phyloP scores from a whole-genome alignment of 106 monocot species.

The Gastrodia elata region DNA sequence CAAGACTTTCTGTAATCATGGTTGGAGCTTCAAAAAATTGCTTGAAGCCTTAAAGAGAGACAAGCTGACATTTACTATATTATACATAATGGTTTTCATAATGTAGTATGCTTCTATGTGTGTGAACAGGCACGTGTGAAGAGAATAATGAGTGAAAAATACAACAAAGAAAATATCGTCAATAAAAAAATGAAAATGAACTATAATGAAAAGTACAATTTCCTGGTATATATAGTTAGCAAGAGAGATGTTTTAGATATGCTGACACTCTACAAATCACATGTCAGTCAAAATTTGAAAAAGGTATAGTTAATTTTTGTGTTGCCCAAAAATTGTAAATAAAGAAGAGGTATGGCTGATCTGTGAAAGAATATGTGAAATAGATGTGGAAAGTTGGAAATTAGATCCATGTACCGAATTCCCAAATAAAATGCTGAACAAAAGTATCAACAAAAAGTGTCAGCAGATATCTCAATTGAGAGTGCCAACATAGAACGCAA shows the following conservation, averaged over 20 bases:
- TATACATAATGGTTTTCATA: neutral
- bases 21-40: neutral
- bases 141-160: neutral
- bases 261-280: neutral
- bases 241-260: neutral
- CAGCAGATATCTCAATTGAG: neutral
- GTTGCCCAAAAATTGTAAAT: neutral
- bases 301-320: neutral
- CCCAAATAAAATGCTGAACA: neutral
- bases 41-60: neutral
- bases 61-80: neutral
- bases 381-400: neutral
- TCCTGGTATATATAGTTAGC: neutral
- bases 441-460: neutral
- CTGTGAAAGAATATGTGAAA: neutral
- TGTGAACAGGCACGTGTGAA: no score
- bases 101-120: neutral
- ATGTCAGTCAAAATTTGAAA: neutral
- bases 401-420: neutral
- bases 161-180: neutral
- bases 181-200: neutral
- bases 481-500: neutral
- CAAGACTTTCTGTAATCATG: neutral
- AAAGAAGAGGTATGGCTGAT: neutral
- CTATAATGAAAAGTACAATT: neutral